Evolutionary conservation across 1,284 basidiomycete genomes (phyloP), one percentile per base, ranked within the genome.

Genomic region (Marasmius fiardii): DNA sequence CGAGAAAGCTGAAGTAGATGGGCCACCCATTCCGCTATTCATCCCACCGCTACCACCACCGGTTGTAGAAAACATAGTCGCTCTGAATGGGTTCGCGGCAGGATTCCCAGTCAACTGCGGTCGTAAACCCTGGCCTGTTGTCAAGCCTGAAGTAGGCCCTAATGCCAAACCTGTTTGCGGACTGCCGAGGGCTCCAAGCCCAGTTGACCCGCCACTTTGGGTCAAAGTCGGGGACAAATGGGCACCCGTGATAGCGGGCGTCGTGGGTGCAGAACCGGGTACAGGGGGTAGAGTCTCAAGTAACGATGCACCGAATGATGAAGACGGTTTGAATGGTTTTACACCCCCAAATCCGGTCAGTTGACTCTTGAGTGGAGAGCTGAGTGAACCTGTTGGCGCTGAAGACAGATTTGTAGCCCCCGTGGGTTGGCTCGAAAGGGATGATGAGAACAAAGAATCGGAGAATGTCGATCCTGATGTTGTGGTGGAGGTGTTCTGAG

Each of bases 241-340:
- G 8, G 58, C 58, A 44, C 68, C 71, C 2, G 67, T 71, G 1
- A 69, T 60, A 5, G 74, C 71, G 24, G 85, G 80, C 18, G 83
- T 81, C 5, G 73, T 72, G 0, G 81, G 71, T 1, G 71, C 69
- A 8, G 86, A 83, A 31, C 81, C 81, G 12, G 86, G 80, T 54
- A 88, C 83, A 8, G 90, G 77, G 2, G 92, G 92, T 24, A 96
- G 72, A 0, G 85, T 84, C 57, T 92, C 90, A 54, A 95, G 69
- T 31, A 96, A 70, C 14, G 85, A 83, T 37, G 90, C 86, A 33
- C 95, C 95, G 68, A 98, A 98, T 31, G 85, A 89, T 1, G 90
- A 93, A 0, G 90, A 84, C 1, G 95, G 95, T 69, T 95, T 94
- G 82, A 98, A 98, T 1, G 92, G 80, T 70, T 93, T 95, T 61